Conservation (phyloP, 116 monocot species). For the Trichopus zeylanicus region DNA sequence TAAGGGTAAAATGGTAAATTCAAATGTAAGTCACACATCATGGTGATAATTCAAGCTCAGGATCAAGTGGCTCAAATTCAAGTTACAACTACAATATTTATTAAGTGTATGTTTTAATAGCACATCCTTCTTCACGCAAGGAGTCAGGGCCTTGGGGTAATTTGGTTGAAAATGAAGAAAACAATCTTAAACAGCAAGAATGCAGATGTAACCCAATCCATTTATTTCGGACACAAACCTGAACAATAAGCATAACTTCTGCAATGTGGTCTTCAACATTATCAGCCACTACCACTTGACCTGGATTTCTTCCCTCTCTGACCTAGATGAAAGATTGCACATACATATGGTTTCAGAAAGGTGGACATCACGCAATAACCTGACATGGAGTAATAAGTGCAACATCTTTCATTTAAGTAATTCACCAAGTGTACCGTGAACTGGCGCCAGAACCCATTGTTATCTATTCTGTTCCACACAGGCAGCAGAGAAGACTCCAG, state of each 20-base stretch:
- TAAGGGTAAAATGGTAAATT: neutral
- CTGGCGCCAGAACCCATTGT: slow-evolving; percentile 95
- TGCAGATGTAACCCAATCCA: too few species aligned
- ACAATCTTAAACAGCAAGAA: too few species aligned
- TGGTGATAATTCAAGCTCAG: too few species aligned
- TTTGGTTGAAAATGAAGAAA: too few species aligned
- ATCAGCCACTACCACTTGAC: slow-evolving; percentile 13
- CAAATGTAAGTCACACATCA: too few species aligned
- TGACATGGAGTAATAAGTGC: too few species aligned
- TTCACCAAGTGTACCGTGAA: slow-evolving; percentile 58
- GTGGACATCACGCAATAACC: neutral
- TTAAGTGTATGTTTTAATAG: too few species aligned
- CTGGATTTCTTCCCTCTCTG: slow-evolving; percentile 75
- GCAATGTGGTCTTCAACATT: slow-evolving; percentile 35
- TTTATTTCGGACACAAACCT: slow-evolving; percentile 39
- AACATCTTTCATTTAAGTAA: too few species aligned
- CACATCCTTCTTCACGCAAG: too few species aligned
- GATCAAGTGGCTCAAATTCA: too few species aligned
- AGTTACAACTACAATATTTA: too few species aligned
- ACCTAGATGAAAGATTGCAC: slow-evolving; percentile 36
- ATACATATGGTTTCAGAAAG: neutral
- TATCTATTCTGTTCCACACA: slow-evolving; percentile 78
- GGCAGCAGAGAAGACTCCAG: slow-evolving; percentile 63
- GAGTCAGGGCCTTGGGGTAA: too few species aligned
- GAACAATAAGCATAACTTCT: slow-evolving; percentile 96